Base-by-base conservation (phyloP, 1,284 basidiomycete species). In the Irpex sp. region DNA sequence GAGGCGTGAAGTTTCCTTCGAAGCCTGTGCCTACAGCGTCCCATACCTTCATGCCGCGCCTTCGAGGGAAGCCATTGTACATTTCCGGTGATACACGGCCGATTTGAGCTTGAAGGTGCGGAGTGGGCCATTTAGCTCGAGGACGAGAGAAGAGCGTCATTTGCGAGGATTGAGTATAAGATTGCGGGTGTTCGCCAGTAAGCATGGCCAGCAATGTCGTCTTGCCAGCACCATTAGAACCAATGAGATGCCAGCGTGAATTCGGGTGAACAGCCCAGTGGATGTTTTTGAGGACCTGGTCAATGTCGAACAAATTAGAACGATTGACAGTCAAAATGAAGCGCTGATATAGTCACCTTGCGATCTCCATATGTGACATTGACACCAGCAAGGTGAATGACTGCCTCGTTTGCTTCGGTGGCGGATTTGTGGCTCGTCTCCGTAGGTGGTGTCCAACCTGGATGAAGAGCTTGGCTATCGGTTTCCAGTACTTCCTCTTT, bases 101-200 rank as follows among this genome's bases (percentile, higher is more conserved):
- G 65, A 94, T 89, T 47, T 78, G 77, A 1, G 79, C 74, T 62
- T 84, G 82, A 67, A 89, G 76, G 64, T 78, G 74, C 4, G 78
- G 70, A 7, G 94, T 87, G 15, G 92, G 79, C 58, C 86, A 83
- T 1, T 74, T 73, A 6, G 81, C 81, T n/a, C 92, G 87, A 0
- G 89, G 89, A 49, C 83, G 80, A 49, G 83, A 85, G 66, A 96
- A 93, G 53, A 95, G 84, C 2, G 81, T 78, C 6, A 98, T 83
- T 15, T 90, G 53, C 0, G 53, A 35, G 6, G 81, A 79, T 72
- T 94, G 90, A 0, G 88, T 89, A 77, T 90, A 98, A 0, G 95
- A 97, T 66, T 94, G 93, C 0, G 97, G 96, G 74, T 98, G 97
- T 70, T 97, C 94, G 26, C 97, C 97, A 0, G 95, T 93, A 46